phyloP scores from a whole-genome alignment of 1,284 basidiomycete genomes.

The Phylloboletellus chloephorus region DNA sequence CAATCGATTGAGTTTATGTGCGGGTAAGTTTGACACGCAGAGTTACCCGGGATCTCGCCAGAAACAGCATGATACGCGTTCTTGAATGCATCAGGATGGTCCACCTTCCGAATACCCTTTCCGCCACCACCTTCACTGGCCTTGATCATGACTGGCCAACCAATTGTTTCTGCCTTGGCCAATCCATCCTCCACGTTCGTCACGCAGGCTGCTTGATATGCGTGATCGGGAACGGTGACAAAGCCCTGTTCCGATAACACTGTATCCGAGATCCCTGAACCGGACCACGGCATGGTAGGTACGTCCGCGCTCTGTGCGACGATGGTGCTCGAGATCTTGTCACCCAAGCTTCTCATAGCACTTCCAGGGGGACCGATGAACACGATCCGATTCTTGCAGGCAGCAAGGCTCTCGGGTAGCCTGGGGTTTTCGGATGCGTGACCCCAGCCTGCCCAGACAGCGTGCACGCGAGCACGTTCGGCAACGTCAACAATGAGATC shows the following conservation, averaged over 20 bases:
- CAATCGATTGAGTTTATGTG: conserved; percentile 14
- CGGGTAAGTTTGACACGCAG: conserved; percentile 12
- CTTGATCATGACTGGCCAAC: conserved; percentile 99
- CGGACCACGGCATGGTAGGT: conserved; percentile 99
- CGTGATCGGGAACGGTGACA: conserved; percentile 90
- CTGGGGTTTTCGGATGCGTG: conserved; percentile 99
- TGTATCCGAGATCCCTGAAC: conserved; percentile 90
- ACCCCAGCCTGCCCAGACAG: conserved; percentile 99
- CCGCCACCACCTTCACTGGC: conserved; percentile 98
- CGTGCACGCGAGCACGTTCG: conserved; percentile 95
- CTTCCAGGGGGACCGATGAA: conserved; percentile 99
- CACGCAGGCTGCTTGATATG: conserved; percentile 88
- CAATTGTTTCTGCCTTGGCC: conserved; percentile 80
- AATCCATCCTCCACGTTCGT: conserved; percentile 88
- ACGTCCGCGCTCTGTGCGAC: conserved; percentile 96
- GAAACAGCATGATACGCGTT: conserved; percentile 91
- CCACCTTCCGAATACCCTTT: conserved; percentile 96
- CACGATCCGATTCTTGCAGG: conserved; percentile 92
- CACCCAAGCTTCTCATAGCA: conserved; percentile 98
- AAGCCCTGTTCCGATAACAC: conserved; percentile 83
- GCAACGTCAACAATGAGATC: conserved; percentile 99
- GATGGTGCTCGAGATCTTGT: conserved; percentile 99
- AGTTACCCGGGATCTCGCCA: conserved; percentile 91
- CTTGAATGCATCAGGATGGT: conserved; percentile 81
- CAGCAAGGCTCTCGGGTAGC: conserved; percentile 90